phyloP scores from a whole-genome alignment of 306 rosid genomes.

The Datisca glomerata region DNA sequence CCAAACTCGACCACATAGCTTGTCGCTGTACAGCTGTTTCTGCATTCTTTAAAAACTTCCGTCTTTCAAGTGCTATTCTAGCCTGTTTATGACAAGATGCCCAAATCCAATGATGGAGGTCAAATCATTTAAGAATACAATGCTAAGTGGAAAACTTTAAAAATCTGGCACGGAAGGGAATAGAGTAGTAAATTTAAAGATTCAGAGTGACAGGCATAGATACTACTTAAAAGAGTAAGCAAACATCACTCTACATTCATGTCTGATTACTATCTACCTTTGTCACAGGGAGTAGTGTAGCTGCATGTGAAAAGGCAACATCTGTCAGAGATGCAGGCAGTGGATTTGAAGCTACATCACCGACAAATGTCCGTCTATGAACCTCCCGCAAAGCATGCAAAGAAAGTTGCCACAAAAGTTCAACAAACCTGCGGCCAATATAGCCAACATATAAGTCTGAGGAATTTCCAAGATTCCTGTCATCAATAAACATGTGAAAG shows the following conservation, averaged over 20 bases:
- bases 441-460: background rate
- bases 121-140: no score
- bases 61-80: constrained; percentile 93
- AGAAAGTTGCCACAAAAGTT: constrained; percentile 98
- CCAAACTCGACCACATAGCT: constrained; percentile 97
- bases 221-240: no score
- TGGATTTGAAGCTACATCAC: constrained; percentile 80
- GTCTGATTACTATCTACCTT: no score
- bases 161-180: no score
- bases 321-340: constrained; percentile 90
- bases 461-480: no score
- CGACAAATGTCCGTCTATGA: constrained; percentile 80
- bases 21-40: constrained; percentile 91
- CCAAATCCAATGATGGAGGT: constrained; percentile 15
- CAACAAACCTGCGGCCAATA: constrained; percentile 73
- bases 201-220: no score
- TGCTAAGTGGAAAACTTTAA: no score
- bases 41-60: constrained; percentile 84
- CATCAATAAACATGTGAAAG: no score
- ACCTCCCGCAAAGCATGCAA: constrained; percentile 98
- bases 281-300: constrained; percentile 93
- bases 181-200: no score
- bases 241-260: no score
- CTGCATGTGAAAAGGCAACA: constrained; percentile 98
- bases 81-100: constrained; percentile 45